These are phyloP conservation scores for Podila horticola DNA, from an alignment of 192 early-diverging fungal genomes.

Conservation along the genomic window DNA sequence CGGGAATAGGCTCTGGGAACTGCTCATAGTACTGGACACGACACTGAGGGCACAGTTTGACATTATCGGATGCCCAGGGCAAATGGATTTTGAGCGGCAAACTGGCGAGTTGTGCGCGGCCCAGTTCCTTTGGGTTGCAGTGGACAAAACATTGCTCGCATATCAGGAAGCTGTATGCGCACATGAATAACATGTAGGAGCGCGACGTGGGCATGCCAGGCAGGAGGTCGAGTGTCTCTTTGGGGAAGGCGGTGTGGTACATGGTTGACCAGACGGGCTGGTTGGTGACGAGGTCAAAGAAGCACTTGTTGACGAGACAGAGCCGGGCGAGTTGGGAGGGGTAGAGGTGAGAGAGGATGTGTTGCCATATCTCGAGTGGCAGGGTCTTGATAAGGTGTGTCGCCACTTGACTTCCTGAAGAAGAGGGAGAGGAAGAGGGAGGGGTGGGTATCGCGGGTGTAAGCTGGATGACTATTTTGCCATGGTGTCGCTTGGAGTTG, in stretches of 20 bases:
- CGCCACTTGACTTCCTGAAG: neutral
- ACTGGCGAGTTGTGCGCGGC: neutral
- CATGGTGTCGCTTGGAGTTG: no score
- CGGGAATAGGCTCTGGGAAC: neutral
- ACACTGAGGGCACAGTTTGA: neutral
- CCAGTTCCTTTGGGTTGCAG: neutral
- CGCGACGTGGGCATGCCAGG: neutral
- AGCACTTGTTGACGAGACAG: neutral
- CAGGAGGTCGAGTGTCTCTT: neutral
- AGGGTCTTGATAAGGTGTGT: neutral
- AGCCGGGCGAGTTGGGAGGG: neutral
- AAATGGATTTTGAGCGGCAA: neutral
- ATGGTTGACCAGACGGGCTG: neutral
- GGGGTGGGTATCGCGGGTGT: neutral
- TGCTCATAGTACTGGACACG: neutral
- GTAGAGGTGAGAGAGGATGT: neutral
- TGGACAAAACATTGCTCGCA: neutral
- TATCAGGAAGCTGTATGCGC: neutral
- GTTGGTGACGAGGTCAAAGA: conserved; percentile 3
- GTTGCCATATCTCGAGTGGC: neutral
- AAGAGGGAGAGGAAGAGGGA: neutral
- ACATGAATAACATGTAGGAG: neutral
- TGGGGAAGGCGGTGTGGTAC: neutral
- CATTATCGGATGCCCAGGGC: neutral
- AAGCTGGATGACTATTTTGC: no score